Evolutionary conservation across 306 rosid genomes (phyloP), one percentile per base, ranked within the genome.

Genomic region (Glycine soja): DNA sequence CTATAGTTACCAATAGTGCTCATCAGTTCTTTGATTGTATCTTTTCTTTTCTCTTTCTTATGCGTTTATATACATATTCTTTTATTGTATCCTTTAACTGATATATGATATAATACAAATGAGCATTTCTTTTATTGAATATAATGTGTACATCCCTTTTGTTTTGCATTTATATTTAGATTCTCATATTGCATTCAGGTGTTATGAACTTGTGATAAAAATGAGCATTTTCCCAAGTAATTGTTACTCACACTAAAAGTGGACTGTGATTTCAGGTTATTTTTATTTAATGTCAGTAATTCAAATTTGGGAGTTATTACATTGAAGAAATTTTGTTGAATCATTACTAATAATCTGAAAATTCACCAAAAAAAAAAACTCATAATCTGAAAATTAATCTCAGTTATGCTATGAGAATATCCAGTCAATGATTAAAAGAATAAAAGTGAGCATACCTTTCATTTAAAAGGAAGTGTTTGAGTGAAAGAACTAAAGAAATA

Each of bases 11-110:
- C 30, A 24, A 24, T 56, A 81, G 77, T 65, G 66, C 70, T 54
- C 85, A 59, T 54, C 76, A 83, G 68, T 75, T 79, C 40, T 66
- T 64, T 78, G 11, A 62, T 66, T 84, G 79, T 72, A 14, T 72
- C 66, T 7, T 62, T 1, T 10, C 47, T 47, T 47, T 68, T 53
- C 58, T 43, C 65, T 72, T 42, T 6, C 5, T 42, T 4, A 42
- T 40, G 58, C 2, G 38, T 53, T 75, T 76, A 57, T 66, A 76
- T 81, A 72, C 83, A 76, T 59, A 81, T 80, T 89, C 86, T 88
- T 87, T 86, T 78, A 73, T 63, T 63, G 80, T 84, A 65, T 71
- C 81, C 84, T 59, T 53, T 73, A 30, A 71, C 71, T 68, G 30
- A 24, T 24, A 82, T 68, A 80, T 68, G 36, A 80, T 73, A 46